Conservation (phyloP, 2,329 filamentous ascomycete genomes). For the Sporothrix humicola region DNA sequence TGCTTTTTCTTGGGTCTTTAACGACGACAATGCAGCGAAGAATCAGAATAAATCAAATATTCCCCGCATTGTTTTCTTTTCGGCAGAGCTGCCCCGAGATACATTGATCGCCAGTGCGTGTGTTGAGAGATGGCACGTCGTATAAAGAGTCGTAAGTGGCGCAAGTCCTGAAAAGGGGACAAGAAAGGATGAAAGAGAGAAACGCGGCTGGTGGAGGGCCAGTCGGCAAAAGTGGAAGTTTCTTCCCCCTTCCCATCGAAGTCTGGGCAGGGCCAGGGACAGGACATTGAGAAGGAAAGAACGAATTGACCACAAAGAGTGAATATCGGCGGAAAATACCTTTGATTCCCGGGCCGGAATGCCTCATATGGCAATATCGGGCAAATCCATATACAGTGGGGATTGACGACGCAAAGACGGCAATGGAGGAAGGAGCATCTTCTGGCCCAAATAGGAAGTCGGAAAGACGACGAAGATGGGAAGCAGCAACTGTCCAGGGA, state of each 20-base stretch:
- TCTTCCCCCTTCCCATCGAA: not conserved
- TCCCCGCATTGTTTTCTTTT: not conserved
- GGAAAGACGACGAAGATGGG: not conserved
- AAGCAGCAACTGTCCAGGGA: not conserved
- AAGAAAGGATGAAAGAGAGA: constrained; percentile 3
- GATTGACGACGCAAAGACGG: not conserved
- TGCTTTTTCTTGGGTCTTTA: not conserved
- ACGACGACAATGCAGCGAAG: not conserved
- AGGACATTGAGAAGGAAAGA: not conserved
- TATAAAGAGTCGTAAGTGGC: not conserved
- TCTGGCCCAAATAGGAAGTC: not conserved
- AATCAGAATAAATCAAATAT: not conserved
- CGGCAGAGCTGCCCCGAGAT: not conserved
- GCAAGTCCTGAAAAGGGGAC: not conserved
- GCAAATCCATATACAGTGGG: not conserved
- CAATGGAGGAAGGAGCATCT: not conserved
- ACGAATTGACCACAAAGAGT: not conserved
- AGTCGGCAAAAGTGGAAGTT: not conserved
- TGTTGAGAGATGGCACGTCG: not conserved
- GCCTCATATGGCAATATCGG: constrained; percentile 14
- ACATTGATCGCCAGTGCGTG: not conserved
- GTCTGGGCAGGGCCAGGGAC: not conserved
- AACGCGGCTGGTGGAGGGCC: not conserved
- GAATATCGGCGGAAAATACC: constrained; percentile 3
- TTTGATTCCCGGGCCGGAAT: constrained; percentile 9